A percentile compares a stretch with the other conserved stretches of the same genome.
phyloP scores from a whole-genome alignment of 2,329 filamentous ascomycete species.

The Fusarium nelsonii region DNA sequence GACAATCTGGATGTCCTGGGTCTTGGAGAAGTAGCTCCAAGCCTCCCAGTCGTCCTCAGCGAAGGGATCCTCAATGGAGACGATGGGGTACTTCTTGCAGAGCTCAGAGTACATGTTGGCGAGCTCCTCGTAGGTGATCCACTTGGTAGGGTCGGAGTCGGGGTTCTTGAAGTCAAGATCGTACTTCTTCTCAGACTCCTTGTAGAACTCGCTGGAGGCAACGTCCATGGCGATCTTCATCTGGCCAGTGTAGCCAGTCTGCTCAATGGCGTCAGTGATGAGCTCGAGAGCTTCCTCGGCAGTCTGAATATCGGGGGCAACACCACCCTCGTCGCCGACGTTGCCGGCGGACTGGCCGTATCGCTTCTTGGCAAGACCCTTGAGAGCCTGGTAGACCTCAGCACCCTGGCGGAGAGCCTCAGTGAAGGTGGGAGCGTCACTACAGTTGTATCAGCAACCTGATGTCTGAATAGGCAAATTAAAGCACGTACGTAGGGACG shows the following conservation, averaged over 20 bases:
- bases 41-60: slow-evolving; percentile 99
- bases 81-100: slow-evolving; percentile 95
- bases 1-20: slow-evolving; percentile 97
- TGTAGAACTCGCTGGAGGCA: slow-evolving; percentile 99
- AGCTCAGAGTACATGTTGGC: slow-evolving; percentile 91
- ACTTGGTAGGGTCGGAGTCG: slow-evolving; percentile 93
- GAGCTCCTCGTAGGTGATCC: slow-evolving; percentile 98
- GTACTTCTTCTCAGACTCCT: slow-evolving; percentile 97
- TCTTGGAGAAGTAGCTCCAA: slow-evolving; percentile 99
- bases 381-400: slow-evolving; percentile 98
- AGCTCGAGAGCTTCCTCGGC: slow-evolving; percentile 96
- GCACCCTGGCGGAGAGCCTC: slow-evolving; percentile 97
- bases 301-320: slow-evolving; percentile 98
- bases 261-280: slow-evolving; percentile 93
- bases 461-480: neutral
- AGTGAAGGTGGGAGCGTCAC: slow-evolving; percentile 87
- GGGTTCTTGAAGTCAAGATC: slow-evolving; percentile 99
- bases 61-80: slow-evolving; percentile 99
- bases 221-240: slow-evolving; percentile 99
- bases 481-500: slow-evolving; percentile 75
- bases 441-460: slow-evolving; percentile 51
- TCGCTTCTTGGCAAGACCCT: slow-evolving; percentile 97
- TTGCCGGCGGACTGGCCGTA: slow-evolving; percentile 99
- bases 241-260: slow-evolving; percentile 94
- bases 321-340: slow-evolving; percentile 99